Percentiles rank a stretch among this genome's conserved stretches.
Conservation (phyloP, 2,329 filamentous ascomycete genomes). For the Aspergillus sojae region DNA sequence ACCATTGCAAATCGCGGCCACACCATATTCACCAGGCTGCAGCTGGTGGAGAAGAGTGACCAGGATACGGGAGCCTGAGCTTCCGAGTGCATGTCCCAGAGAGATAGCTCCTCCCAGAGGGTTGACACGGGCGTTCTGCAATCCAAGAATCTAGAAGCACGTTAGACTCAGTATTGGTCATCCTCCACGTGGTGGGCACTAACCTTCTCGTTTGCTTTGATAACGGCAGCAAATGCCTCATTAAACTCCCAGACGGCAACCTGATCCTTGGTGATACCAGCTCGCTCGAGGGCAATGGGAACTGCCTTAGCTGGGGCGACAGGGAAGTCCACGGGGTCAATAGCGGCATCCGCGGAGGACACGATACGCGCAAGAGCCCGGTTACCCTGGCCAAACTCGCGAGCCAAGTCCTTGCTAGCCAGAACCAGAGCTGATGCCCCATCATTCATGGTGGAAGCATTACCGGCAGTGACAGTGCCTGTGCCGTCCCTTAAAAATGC, state of each 20-base stretch:
- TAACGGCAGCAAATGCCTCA: constrained; percentile 94
- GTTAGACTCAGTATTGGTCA: constrained; percentile 21
- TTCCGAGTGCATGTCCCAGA: constrained; percentile 87
- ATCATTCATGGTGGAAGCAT: constrained; percentile 92
- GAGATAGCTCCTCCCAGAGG: constrained; percentile 89
- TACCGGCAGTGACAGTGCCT: constrained; percentile 91
- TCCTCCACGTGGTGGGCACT: constrained; percentile 19
- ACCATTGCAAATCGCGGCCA: constrained; percentile 95
- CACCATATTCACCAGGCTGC: constrained; percentile 88
- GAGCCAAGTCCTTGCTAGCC: constrained; percentile 76
- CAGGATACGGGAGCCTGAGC: constrained; percentile 88
- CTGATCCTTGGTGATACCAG: constrained; percentile 87
- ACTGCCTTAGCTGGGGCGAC: constrained; percentile 91
- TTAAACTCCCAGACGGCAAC: constrained; percentile 98
- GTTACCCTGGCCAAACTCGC: constrained; percentile 74
- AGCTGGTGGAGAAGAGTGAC: constrained; percentile 90
- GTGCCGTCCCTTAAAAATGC: constrained; percentile 85
- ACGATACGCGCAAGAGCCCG: constrained; percentile 86
- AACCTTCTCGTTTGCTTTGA: constrained; percentile 90
- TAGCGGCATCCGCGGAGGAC: constrained; percentile 83
- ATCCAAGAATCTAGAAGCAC: constrained; percentile 68
- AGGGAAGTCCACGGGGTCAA: constrained; percentile 92
- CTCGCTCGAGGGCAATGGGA: constrained; percentile 82
- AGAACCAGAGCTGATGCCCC: constrained; percentile 89
- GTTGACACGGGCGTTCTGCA: constrained; percentile 80